A percentile compares a stretch with the other conserved stretches of the same genome.
Conservation (phyloP, 129 eudicot genomes). For the Flaveria brownii region DNA sequence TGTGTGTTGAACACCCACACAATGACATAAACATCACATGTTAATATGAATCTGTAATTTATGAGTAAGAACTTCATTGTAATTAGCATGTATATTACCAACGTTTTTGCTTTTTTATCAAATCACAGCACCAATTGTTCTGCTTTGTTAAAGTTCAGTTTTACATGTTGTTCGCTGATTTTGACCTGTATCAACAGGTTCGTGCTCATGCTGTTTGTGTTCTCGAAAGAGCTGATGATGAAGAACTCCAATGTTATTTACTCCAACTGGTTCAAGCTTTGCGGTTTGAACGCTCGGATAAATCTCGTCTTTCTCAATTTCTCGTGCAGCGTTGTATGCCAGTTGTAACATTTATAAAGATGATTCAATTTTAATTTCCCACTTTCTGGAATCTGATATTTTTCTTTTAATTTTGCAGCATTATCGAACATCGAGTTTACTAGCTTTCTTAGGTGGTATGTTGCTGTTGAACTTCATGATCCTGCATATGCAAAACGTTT, state of each 20-base stretch:
- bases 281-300: constrained; percentile 93
- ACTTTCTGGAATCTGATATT: constrained; percentile 19
- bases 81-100: not conserved
- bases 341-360: constrained; percentile 15
- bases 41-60: no score
- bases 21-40: no score
- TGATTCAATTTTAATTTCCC: not conserved
- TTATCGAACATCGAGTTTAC: constrained; percentile 83
- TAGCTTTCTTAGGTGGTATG: constrained; percentile 98
- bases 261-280: constrained; percentile 97
- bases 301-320: constrained; percentile 88
- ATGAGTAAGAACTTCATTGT: no score
- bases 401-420: constrained; percentile 51
- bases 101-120: not conserved
- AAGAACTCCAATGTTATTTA: constrained; percentile 94
- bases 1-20: constrained; percentile 32
- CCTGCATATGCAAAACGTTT: constrained; percentile 95
- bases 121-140: not conserved
- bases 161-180: not conserved
- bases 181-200: constrained; percentile 52
- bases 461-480: constrained; percentile 97
- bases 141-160: constrained; percentile 10
- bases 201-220: constrained; percentile 99
- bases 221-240: constrained; percentile 96
- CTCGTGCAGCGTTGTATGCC: constrained; percentile 90